phyloP scores from a whole-genome alignment of 2,329 filamentous ascomycete genomes.

The Truncatella angustata region DNA sequence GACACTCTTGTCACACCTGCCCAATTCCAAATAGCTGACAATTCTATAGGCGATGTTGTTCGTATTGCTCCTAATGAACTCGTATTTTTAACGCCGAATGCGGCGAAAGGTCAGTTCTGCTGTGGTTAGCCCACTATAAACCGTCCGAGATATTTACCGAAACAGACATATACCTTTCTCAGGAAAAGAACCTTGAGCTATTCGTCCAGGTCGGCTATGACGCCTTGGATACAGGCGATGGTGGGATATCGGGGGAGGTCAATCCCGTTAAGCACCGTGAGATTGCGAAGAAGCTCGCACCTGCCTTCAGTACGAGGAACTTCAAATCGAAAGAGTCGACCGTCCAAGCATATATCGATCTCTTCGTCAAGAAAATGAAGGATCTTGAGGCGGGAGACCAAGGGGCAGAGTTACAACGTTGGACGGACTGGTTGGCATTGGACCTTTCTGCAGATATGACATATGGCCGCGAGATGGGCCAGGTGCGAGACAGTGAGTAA shows the following conservation, averaged over 20 bases:
- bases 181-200: constrained; percentile 15
- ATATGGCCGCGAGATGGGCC: constrained; percentile 13
- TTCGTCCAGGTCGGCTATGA: constrained; percentile 17
- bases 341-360: constrained; percentile 19
- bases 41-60: constrained; percentile 12
- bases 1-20: background rate
- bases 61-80: constrained; percentile 20
- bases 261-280: constrained; percentile 19
- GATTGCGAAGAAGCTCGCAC: constrained; percentile 18
- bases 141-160: background rate
- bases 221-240: constrained; percentile 19
- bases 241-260: constrained; percentile 17
- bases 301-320: constrained; percentile 20
- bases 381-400: background rate
- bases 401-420: constrained; percentile 14
- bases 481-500: constrained; percentile 16
- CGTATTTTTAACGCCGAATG: constrained; percentile 13
- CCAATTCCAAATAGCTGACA: background rate
- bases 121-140: background rate
- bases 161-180: constrained; percentile 18
- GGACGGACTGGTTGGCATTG: constrained; percentile 18
- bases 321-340: constrained; percentile 11
- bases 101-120: constrained; percentile 10
- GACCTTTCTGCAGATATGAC: constrained; percentile 13
- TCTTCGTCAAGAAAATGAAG: constrained; percentile 17